phyloP scores from a whole-genome alignment of 768 basidiomycete genomes.

The Boletus pseudo-olivaceus region DNA sequence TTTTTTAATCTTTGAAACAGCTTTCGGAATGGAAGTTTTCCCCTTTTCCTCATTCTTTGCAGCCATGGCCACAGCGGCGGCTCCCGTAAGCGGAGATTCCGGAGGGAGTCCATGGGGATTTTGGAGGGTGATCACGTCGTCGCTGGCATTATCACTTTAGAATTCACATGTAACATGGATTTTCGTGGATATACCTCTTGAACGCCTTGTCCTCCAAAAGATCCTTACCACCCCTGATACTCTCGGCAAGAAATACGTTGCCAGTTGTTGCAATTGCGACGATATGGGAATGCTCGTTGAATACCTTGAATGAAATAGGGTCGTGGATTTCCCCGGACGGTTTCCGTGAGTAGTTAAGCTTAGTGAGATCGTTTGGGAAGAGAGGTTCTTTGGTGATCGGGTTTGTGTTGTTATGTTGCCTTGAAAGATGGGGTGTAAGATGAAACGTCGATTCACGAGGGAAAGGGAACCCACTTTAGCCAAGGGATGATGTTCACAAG shows the following conservation, averaged over 20 bases:
- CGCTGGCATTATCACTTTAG: slow-evolving; percentile 38
- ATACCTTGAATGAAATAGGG: slow-evolving; percentile 96
- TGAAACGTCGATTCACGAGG: slow-evolving; percentile 1
- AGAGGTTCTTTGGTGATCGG: slow-evolving; percentile 74
- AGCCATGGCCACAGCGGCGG: slow-evolving; percentile 29
- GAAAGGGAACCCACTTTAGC: slow-evolving; percentile 64
- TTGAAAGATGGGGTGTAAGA: slow-evolving; percentile 29
- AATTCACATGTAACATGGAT: background rate
- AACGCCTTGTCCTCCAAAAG: slow-evolving; percentile 82
- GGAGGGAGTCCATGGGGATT: slow-evolving; percentile 80
- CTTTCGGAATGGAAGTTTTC: slow-evolving; percentile 31
- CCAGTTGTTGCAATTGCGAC: slow-evolving; percentile 87
- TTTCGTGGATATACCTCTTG: slow-evolving; percentile 58
- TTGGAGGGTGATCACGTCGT: slow-evolving; percentile 92
- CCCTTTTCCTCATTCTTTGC: slow-evolving; percentile 32
- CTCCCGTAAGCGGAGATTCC: slow-evolving; percentile 41
- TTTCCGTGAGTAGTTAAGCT: slow-evolving; percentile 81
- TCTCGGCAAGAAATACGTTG: slow-evolving; percentile 92
- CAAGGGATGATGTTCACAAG: slow-evolving; percentile 91
- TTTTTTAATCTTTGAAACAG: slow-evolving; percentile 45
- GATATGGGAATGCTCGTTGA: slow-evolving; percentile 94
- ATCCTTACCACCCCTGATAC: slow-evolving; percentile 81
- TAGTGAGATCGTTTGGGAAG: slow-evolving; percentile 69
- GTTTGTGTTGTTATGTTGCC: slow-evolving; percentile 78
- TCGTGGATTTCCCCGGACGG: slow-evolving; percentile 87